Evolutionary conservation across 768 basidiomycete species (phyloP), one percentile per base, ranked within the genome.

Genomic region (Clitopilus passeckerianus): DNA sequence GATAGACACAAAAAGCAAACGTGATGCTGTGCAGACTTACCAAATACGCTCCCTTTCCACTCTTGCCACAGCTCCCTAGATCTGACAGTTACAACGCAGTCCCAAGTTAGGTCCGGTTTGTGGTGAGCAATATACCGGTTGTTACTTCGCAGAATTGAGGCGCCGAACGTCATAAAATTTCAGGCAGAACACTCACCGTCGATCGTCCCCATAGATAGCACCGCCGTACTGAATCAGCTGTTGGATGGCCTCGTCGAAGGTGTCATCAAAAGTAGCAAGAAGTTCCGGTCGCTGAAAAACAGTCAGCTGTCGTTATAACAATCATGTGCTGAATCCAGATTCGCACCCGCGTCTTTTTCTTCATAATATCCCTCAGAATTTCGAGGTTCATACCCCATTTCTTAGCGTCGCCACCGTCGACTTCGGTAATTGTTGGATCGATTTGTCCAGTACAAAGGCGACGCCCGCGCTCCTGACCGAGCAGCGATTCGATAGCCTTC

Each of bases 241-340:
- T 63, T 87, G 84, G 60, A 95, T 85, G 20, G 92, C 92, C 69
- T 89, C 86, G 64, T 86, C 79, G 67, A 91, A 93, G 43, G 86
- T 83, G 57, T 90, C 89, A 66, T 88, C 85, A 66, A 90, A 90
- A 20, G 72, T 70, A 8, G 75, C 74, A 60, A 83, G 72, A 67
- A 87, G 74, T 60, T 81, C 79, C 34, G 80, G 76, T 89, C 90
- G 65, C 59, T 61, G 14, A 33, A 60, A 61, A 18, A 53, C 34
- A 53, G 53, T 58, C 16, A 63, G 66, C 34, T 53, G 46, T 37
- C 12, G 33, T 54, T 16, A 46, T 61, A 57, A 61, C 12, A 57
- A 61, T 15, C 37, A 59, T 30, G 43, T 20, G 27, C 55, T 15
- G 41, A 53, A 37, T 35, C 12, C 34, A 54, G 35, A 75, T 55